Evolutionary conservation across 441 rosid species (phyloP), one percentile per base, ranked within the genome.

Genomic region (Euphorbia corollata): DNA sequence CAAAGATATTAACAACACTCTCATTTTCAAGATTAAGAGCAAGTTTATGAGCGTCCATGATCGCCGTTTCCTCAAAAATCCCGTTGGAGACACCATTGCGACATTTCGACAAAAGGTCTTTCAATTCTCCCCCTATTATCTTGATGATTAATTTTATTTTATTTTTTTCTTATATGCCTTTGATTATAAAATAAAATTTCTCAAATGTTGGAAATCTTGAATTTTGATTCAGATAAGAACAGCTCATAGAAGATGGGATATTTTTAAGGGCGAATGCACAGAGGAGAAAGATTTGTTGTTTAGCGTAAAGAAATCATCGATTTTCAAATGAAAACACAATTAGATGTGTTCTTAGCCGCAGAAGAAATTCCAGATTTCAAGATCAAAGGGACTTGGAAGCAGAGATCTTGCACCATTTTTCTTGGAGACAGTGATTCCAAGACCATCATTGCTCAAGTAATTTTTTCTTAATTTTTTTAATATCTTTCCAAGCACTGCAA

Each of bases 161-260:
- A n/a, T n/a, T n/a, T n/a, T n/a, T n/a, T 27, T 27, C 32, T 27
- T 27, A 27, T 4, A 27, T 27, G 32, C 32, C 4, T 27, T 27
- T 27, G 1, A 27, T 4, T 36, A 0, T 36, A 36, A 2, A 2
- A 36, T 36, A 36, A 36, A 8, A 36, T 36, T 36, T 36, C 3
- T 6, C 41, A 36, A 36, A 36, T 36, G 7, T 36, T 36, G 41
- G 41, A 7, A 36, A 36, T 36, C 5, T 4, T 41, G 15, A 41
- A 41, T 53, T 7, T 36, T 36, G 20, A 18, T 5, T 22, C 74
- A 80, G 84, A 66, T 68, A 30, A 51, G 55, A 58, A 71, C 81
- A 4, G 70, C 62, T 2, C 88, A 80, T 47, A 12, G 70, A 10
- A 74, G 74, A 64, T 84, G 88, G 84, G 68, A 75, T 58, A 81